Base-by-base conservation (phyloP, 257 asterid species). In the Nyctanthes arbortristis region DNA sequence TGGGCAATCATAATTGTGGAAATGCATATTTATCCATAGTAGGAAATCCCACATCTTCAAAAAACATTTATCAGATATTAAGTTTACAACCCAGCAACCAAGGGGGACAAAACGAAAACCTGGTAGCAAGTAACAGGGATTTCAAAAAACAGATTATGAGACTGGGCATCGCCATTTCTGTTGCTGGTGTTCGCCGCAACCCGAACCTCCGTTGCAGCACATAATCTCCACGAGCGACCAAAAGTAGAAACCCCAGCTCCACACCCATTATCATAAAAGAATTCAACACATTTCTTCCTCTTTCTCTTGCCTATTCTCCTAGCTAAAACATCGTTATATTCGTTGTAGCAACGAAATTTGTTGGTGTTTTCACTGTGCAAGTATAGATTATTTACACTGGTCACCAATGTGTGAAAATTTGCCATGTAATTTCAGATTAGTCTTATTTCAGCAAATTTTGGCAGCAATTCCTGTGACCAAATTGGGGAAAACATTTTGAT, bases 121-220 rank as follows among this genome's bases (percentile, higher is more conserved):
- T 91, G 96, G 75, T 89, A 93, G 86, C 99, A 91, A 54, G 96
- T 85, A 87, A 87, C 93, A 22, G 96, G 99, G 76, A 93, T 85
- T 80, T 93, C 95, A 12, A 87, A 76, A 18, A 71, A 70, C 10
- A 88, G 80, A 35, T 62, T 64, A 77, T 71, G 84, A 65, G 62
- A 72, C 72, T 69, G 67, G 32, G 28, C 84, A 79, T 33, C 70
- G 76, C 47, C 64, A 34, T 67, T 75, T 45, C 49, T 70, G 45
- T 60, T 63, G 13, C 35, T 56, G 35, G 66, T 75, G 16, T 73
- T 80, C 77, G 67, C 82, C 69, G 70, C 74, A 63, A 37, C 64
- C 30, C 77, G 80, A 73, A 80, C 79, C 75, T 84, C 87, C 63
- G 84, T 78, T 0, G 82, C 82, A 36, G 82, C 87, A 60, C 69